Evolutionary conservation across 129 eudicot genomes (phyloP).

Genomic region (Centrapalus pauciflorus): DNA sequence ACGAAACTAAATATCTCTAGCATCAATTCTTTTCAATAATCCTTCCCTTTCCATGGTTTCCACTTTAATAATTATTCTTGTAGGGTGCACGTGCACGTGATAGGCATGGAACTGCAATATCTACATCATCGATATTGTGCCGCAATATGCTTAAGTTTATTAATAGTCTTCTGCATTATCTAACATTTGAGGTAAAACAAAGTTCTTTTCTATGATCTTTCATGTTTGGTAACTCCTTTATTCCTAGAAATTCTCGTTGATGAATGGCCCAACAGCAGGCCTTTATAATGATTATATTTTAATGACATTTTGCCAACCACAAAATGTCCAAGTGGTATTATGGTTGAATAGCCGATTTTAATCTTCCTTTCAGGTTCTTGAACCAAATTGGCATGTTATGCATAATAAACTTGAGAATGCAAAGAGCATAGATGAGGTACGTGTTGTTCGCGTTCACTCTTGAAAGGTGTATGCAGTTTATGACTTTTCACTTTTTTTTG

Average conservation of each 20-base stretch:
- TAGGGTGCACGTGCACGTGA: slow-evolving; percentile 89
- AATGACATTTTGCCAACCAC: slow-evolving; percentile 12
- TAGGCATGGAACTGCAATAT: slow-evolving; percentile 83
- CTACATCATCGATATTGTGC: slow-evolving; percentile 86
- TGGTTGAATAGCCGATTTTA: neutral
- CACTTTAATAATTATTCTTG: slow-evolving; percentile 15
- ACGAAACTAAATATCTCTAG: slow-evolving; percentile 20
- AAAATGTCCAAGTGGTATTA: neutral
- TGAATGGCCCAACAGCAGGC: too few relatives aligned
- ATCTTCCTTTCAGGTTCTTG: slow-evolving; percentile 65
- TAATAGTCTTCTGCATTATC: slow-evolving; percentile 88
- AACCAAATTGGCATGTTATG: slow-evolving; percentile 99
- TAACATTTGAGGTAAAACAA: slow-evolving; percentile 83
- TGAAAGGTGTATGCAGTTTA: neutral
- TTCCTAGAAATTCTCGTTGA: neutral
- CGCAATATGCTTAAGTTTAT: slow-evolving; percentile 92
- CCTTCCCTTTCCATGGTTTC: neutral
- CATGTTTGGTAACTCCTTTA: neutral
- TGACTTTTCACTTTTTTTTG: neutral
- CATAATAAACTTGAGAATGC: slow-evolving; percentile 84
- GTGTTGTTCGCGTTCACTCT: slow-evolving; percentile 7
- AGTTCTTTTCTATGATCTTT: slow-evolving; percentile 1
- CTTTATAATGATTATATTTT: too few relatives aligned
- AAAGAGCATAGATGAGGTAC: slow-evolving; percentile 97
- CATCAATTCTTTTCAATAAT: neutral